Percentiles rank a stretch among this genome's conserved stretches.
Conservation (phyloP, 192 early-diverging fungal species). For the Phlyctochytrium bullatum region DNA sequence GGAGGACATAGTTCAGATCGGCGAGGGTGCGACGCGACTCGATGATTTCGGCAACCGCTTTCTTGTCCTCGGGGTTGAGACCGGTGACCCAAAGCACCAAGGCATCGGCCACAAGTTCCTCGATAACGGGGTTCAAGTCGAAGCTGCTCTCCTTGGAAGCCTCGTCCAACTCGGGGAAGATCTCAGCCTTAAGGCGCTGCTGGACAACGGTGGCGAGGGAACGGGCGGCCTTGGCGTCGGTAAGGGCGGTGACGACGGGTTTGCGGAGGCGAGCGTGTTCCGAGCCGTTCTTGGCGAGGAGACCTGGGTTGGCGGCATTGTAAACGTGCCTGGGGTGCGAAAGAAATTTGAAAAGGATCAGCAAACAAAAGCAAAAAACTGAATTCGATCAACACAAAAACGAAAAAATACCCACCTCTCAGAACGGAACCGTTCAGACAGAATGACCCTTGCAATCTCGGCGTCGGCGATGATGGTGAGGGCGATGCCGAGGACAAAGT, state of each 20-base stretch:
- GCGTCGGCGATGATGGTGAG: constrained; percentile 12
- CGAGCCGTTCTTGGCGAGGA: constrained; percentile 2
- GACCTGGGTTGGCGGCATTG: constrained; percentile 11
- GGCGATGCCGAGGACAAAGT: constrained; percentile 9
- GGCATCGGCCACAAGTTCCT: constrained; percentile 16
- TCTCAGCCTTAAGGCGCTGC: constrained; percentile 12
- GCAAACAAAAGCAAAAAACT: no score
- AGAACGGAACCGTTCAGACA: constrained; percentile 15
- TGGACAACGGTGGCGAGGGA: constrained; percentile 1
- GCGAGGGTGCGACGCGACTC: constrained; percentile 15
- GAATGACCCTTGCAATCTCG: constrained; percentile 13
- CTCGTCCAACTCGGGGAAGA: constrained; percentile 17
- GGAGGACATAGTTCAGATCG: constrained; percentile 17
- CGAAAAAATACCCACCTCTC: neutral
- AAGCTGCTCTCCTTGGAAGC: constrained; percentile 8
- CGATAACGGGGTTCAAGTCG: constrained; percentile 17
- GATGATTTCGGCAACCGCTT: constrained; percentile 5
- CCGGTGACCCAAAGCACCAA: constrained; percentile 17
- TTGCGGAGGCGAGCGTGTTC: neutral
- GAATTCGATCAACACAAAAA: neutral
- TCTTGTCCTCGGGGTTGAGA: constrained; percentile 2
- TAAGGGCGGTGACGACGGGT: constrained; percentile 1
- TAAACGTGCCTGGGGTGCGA: constrained; percentile 9
- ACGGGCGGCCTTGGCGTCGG: neutral
- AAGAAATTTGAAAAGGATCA: neutral